Evolutionary conservation across 306 rosid genomes (phyloP).

Genomic region (Macrotyloma uniflorum): DNA sequence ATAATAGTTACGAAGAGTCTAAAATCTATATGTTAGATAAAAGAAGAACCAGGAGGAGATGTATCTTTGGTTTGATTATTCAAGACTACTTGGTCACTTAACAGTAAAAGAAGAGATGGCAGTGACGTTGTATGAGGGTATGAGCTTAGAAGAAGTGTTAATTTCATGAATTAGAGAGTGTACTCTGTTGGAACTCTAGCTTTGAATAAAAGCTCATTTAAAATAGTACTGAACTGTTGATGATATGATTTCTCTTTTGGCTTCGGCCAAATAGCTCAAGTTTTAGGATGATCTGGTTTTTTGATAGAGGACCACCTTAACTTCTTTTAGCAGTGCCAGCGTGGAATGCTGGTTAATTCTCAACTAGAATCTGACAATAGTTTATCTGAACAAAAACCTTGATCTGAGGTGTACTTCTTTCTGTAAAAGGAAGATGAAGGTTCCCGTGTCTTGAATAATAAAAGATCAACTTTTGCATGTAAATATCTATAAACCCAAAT

Average conservation of each 20-base stretch:
- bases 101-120: not conserved
- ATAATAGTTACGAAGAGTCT: conserved; percentile 7
- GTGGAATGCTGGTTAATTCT: not conserved
- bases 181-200: not conserved
- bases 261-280: not conserved
- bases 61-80: conserved; percentile 17
- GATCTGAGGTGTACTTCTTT: not conserved
- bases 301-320: not conserved
- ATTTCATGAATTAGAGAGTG: not conserved
- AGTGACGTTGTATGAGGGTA: not conserved
- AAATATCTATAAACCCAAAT: not conserved
- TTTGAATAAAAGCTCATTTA: not conserved
- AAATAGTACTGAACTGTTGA: not conserved
- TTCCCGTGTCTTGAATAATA: not conserved
- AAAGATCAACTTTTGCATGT: not conserved
- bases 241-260: not conserved
- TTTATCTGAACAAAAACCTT: not conserved
- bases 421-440: not conserved
- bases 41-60: not conserved
- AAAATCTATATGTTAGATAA: not conserved
- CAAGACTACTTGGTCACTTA: not conserved
- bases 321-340: not conserved
- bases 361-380: not conserved
- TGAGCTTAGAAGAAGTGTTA: not conserved
- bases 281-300: not conserved